Conservation (phyloP, 768 basidiomycete genomes). For the Cystofilobasidium capitatum region DNA sequence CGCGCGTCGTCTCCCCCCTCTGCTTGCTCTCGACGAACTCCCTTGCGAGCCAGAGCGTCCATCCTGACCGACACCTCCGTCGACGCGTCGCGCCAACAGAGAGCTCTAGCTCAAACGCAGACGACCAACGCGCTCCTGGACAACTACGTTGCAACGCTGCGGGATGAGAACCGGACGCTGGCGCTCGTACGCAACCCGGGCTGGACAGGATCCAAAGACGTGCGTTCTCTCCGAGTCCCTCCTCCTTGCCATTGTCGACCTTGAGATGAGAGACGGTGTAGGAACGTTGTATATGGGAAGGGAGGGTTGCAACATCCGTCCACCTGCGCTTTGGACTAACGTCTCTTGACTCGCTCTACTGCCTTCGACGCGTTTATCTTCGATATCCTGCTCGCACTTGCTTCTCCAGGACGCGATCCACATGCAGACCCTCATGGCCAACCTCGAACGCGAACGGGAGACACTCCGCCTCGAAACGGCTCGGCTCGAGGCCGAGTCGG, state of each 20-base stretch:
- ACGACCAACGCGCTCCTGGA: background rate
- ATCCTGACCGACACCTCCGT: no score
- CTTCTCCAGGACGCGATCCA: background rate
- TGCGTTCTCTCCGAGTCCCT: background rate
- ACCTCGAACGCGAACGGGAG: background rate
- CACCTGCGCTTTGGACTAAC: background rate
- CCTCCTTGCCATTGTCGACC: no score
- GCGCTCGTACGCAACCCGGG: background rate
- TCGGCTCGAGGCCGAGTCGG: background rate
- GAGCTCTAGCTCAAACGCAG: background rate
- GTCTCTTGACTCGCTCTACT: background rate
- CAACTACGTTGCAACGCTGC: background rate
- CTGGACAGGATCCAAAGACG: background rate
- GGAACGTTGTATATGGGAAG: no score
- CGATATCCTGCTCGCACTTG: no score
- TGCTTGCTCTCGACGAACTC: no score
- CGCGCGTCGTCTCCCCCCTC: no score
- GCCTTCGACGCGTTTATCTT: background rate
- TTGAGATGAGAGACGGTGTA: no score
- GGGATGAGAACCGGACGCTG: background rate
- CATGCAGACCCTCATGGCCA: conserved; percentile 2
- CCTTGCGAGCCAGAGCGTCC: no score
- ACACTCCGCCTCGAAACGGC: background rate
- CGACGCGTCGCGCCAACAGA: background rate
- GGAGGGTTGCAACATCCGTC: no score